phyloP scores from a whole-genome alignment of 139 green algal species.

The Tetraselmis striata region DNA sequence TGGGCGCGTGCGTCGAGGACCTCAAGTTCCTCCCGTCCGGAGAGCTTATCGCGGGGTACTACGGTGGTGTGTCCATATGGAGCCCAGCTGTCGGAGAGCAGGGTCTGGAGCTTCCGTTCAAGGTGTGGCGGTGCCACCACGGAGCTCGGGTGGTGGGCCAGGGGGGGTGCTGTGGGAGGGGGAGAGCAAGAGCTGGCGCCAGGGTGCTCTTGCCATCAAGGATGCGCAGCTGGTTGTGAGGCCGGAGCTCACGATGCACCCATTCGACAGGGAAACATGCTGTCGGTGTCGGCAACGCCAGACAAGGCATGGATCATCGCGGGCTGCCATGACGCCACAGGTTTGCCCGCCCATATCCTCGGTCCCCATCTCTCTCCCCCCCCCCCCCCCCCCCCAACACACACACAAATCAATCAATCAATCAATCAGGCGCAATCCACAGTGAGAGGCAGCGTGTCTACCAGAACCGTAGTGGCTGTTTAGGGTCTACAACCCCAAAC shows the following conservation, averaged over 20 bases:
- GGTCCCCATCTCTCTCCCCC: too few relatives aligned
- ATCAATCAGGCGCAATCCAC: too few relatives aligned
- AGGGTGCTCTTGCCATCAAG: neutral
- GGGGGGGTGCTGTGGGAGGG: neutral
- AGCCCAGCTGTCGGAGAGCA: neutral
- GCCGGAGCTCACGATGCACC: too few relatives aligned
- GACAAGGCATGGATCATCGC: neutral
- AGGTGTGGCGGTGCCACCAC: neutral
- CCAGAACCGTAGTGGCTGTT: too few relatives aligned
- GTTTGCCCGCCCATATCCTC: too few relatives aligned
- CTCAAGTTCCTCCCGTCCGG: neutral
- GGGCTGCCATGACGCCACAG: neutral
- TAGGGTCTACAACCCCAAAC: too few relatives aligned
- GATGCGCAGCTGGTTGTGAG: neutral
- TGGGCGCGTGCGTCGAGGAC: neutral
- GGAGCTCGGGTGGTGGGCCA: neutral
- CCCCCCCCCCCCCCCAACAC: too few relatives aligned
- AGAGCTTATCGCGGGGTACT: neutral
- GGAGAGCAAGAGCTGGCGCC: neutral
- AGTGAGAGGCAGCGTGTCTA: too few relatives aligned
- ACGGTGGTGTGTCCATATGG: neutral
- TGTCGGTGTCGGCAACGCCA: neutral
- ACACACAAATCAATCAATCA: too few relatives aligned
- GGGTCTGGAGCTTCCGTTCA: neutral
- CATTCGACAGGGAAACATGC: neutral